A percentile compares a stretch with the other conserved stretches of the same genome.
These are phyloP conservation scores for Exidia glandulosa DNA, from an alignment of 768 basidiomycete species.

Conservation along the genomic window DNA sequence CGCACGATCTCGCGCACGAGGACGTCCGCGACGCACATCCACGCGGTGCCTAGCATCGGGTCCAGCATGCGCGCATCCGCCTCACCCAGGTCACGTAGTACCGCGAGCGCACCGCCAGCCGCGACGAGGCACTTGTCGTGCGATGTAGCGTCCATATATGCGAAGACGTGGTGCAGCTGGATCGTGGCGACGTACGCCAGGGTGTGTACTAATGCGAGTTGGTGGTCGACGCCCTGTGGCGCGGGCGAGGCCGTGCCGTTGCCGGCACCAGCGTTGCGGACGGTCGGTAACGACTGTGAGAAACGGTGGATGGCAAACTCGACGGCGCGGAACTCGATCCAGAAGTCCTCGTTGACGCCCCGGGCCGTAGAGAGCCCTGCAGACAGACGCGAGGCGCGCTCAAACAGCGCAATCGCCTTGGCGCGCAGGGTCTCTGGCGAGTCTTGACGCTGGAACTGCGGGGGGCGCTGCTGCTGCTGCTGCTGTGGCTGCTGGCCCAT, in stretches of 20 bases:
- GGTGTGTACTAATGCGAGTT: conserved; percentile 49
- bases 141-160: conserved; percentile 44
- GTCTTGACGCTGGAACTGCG: conserved; percentile 40
- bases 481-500: conserved; percentile 40
- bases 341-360: conserved; percentile 26
- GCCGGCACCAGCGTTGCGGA: conserved; percentile 48
- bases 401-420: conserved; percentile 68
- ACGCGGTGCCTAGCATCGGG: conserved; percentile 62
- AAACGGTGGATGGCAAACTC: conserved; percentile 59
- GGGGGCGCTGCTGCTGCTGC: conserved; percentile 35
- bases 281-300: conserved; percentile 34
- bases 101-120: conserved; percentile 44
- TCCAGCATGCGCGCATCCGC: conserved; percentile 63
- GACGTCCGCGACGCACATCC: conserved; percentile 58
- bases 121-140: conserved; percentile 60
- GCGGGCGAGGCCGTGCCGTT: conserved; percentile 43
- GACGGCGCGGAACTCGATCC: conserved; percentile 47
- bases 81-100: conserved; percentile 54
- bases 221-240: conserved; percentile 46
- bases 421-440: conserved; percentile 54
- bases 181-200: conserved; percentile 57
- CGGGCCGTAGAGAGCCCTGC: conserved; percentile 17
- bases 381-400: conserved; percentile 50
- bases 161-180: conserved; percentile 51
- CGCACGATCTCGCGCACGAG: conserved; percentile 49